These are phyloP conservation scores for Magnaporthiopsis incrustans DNA, from an alignment of 2,329 filamentous ascomycete species.

Conservation along the genomic window DNA sequence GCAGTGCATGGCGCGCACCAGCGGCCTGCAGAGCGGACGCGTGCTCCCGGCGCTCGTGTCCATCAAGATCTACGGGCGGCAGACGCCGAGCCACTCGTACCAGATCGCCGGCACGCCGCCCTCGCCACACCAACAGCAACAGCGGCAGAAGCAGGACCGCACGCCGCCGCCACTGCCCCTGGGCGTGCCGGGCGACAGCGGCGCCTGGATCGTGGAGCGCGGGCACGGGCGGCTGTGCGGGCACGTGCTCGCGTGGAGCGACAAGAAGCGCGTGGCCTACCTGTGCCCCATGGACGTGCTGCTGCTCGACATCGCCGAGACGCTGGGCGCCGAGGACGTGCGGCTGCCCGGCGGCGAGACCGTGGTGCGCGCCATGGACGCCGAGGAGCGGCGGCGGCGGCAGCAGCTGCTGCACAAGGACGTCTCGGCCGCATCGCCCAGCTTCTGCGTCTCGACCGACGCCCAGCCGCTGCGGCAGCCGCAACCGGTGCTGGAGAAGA, in stretches of 20 bases:
- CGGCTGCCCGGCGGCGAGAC: slow-evolving; percentile 56
- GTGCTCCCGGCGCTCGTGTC: slow-evolving; percentile 72
- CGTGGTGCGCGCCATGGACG: slow-evolving; percentile 23
- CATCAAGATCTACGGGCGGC: slow-evolving; percentile 80
- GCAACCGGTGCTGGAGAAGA: background rate
- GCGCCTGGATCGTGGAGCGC: slow-evolving; percentile 86
- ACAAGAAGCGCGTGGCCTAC: slow-evolving; percentile 73
- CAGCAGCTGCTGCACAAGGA: background rate
- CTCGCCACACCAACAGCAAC: slow-evolving; percentile 9
- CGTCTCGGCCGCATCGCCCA: background rate
- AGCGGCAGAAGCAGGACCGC: background rate
- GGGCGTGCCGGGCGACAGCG: slow-evolving; percentile 78
- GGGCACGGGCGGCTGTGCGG: slow-evolving; percentile 74
- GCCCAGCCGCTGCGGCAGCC: background rate
- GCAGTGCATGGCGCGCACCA: slow-evolving; percentile 82
- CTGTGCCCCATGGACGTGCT: slow-evolving; percentile 93
- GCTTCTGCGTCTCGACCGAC: slow-evolving; percentile 1
- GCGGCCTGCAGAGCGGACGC: slow-evolving; percentile 69
- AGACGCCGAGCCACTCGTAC: slow-evolving; percentile 67
- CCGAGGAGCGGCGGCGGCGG: slow-evolving; percentile 5
- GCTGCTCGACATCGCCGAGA: slow-evolving; percentile 75
- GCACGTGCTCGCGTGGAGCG: slow-evolving; percentile 83
- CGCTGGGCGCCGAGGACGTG: slow-evolving; percentile 63
- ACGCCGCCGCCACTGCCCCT: slow-evolving; percentile 29
- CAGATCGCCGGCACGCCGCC: slow-evolving; percentile 40